These are phyloP conservation scores for Taxawa tesnikishii DNA, from an alignment of 2,329 filamentous ascomycete species.

Conservation along the genomic window DNA sequence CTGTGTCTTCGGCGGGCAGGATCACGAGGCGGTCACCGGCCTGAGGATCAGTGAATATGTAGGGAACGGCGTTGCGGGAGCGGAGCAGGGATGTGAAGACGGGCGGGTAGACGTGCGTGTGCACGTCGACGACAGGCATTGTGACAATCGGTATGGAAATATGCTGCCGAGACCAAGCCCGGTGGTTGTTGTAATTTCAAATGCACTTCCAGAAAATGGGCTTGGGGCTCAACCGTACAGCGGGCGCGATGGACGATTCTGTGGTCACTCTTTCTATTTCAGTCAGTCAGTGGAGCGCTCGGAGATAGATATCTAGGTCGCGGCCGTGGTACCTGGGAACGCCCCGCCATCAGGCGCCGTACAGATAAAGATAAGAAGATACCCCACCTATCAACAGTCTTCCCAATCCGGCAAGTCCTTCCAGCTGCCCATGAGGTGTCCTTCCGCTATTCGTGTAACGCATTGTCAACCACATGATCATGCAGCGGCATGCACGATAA, in stretches of 20 bases:
- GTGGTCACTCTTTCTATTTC: too few relatives aligned
- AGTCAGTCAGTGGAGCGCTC: too few relatives aligned
- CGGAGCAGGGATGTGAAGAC: slow-evolving; percentile 47
- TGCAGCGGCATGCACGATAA: too few relatives aligned
- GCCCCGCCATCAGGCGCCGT: too few relatives aligned
- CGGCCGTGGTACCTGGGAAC: slow-evolving; percentile 2
- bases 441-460: background rate
- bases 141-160: too few relatives aligned
- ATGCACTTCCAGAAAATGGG: too few relatives aligned
- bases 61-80: slow-evolving; percentile 49
- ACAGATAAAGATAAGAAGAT: background rate
- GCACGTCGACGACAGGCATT: slow-evolving; percentile 42
- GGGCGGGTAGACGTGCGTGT: slow-evolving; percentile 52
- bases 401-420: background rate
- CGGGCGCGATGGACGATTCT: too few relatives aligned
- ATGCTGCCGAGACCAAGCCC: too few relatives aligned
- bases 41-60: slow-evolving; percentile 51
- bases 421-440: background rate
- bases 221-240: too few relatives aligned
- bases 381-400: slow-evolving; percentile 1
- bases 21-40: slow-evolving; percentile 55
- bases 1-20: slow-evolving; percentile 37
- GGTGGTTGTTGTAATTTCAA: too few relatives aligned
- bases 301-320: too few relatives aligned
- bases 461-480: too few relatives aligned